Evolutionary conservation across 208 protist species (phyloP), one percentile per base, ranked within the genome.

Genomic region (Trypanosoma lewisi): DNA sequence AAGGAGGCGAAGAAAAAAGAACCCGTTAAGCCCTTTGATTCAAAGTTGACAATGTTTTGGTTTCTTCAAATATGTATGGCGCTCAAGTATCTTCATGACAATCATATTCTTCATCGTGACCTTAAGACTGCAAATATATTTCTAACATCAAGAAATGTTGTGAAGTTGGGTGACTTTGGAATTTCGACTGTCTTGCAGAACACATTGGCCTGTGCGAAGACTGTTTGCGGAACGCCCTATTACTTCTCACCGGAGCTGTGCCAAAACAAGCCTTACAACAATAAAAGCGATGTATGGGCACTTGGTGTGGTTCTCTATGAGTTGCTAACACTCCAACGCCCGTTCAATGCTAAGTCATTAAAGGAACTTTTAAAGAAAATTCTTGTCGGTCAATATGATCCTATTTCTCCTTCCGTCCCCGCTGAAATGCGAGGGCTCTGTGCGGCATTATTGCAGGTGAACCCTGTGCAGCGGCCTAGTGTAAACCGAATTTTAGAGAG

Each of bases 161-260:
- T 94, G 50, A 95, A 95, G 67, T 72, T 97, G 14, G 87, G 87
- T 36, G 91, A 97, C 70, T 97, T 97, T 77, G 91, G 91, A 67
- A 96, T 98, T 50, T 95, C 92, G 21, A 97, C 89, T 8, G 80
- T 98, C 21, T 70, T 98, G 28, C 87, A 94, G 59, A 95, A 94
- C 75, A 97, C 90, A 21, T 87, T 95, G 77, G 84, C 83, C 42
- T 93, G 91, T 54, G 91, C 91, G 48, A 86, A 93, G 77, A 98
- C 96, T 12, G 82, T 97, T 34, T 95, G 96, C 57, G 97, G 97
- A 23, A 98, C 95, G n/a, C 95, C 95, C 33, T 98, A 98, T 78
- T 98, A 98, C 77, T 94, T 98, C 73, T 96, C 87, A 9, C 97
- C 95, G 16, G 94, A 98, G 82, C 75, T 98, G 52, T 98, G 92